A percentile compares a stretch with the other conserved stretches of the same genome.
Conservation (phyloP, 108 stramenopile species). For the Pseudonitzschia multistriata region DNA sequence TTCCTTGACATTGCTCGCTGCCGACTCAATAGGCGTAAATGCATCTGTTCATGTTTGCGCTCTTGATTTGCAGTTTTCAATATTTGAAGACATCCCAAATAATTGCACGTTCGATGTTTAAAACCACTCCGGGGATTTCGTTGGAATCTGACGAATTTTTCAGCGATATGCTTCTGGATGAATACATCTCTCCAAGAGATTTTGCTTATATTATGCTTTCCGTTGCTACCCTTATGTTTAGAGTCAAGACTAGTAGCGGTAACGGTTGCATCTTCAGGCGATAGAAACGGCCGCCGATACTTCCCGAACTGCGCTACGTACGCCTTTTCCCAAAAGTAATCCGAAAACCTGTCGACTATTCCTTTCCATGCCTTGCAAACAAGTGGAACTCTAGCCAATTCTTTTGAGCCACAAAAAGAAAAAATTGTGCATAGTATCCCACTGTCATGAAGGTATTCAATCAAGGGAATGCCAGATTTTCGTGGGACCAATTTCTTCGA, state of each 20-base stretch:
- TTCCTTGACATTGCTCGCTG: not conserved
- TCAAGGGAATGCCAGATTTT: not conserved
- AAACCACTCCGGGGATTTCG: constrained; percentile 14
- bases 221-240: not conserved
- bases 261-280: not conserved
- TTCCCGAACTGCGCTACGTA: constrained; percentile 9
- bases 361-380: constrained; percentile 10
- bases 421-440: constrained; percentile 7
- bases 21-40: not conserved
- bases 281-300: not conserved
- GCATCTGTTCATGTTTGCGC: constrained; percentile 12
- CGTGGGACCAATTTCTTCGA: not conserved
- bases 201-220: not conserved
- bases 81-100: constrained; percentile 10
- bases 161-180: constrained; percentile 4
- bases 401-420: constrained; percentile 6
- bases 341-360: constrained; percentile 1
- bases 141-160: constrained; percentile 7
- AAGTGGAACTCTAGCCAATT: not conserved
- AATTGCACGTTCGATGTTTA: constrained; percentile 15
- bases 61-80: constrained; percentile 16
- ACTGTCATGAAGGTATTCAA: constrained; percentile 3
- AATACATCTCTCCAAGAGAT: constrained; percentile 7
- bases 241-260: not conserved
- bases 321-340: constrained; percentile 5